Percentiles rank a stretch among this genome's conserved stretches.
Conservation (phyloP, 2,329 filamentous ascomycete species). For the Arthrobotrys megalospora region DNA sequence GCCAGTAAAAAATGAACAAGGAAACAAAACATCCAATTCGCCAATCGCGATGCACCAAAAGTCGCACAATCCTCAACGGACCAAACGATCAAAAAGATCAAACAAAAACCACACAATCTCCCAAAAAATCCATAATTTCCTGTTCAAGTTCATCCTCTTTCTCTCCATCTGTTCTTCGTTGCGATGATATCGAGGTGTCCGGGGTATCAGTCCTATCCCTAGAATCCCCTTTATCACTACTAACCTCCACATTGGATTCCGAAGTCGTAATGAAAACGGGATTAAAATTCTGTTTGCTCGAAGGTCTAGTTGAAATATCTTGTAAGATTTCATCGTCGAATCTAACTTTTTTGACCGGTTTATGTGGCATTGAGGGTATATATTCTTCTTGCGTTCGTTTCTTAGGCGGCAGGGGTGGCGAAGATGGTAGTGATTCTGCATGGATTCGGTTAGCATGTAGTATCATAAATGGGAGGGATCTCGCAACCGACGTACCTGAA, state of each 20-base stretch:
- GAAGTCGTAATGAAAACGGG: slow-evolving; percentile 6
- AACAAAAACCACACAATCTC: slow-evolving; percentile 60
- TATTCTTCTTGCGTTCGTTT: not conserved
- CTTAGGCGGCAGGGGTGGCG: slow-evolving; percentile 18
- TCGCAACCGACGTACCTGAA: slow-evolving; percentile 28
- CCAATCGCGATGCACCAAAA: not conserved
- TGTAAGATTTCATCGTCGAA: slow-evolving; percentile 25
- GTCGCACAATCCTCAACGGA: not conserved
- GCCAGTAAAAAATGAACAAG: too few species aligned
- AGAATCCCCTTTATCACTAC: not conserved
- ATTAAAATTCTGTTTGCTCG: slow-evolving; percentile 9
- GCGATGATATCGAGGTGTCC: slow-evolving; percentile 5
- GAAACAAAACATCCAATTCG: not conserved
- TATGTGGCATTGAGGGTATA: not conserved
- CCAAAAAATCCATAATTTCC: slow-evolving; percentile 58
- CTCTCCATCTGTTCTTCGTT: not conserved
- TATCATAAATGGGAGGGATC: not conserved
- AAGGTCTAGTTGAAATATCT: slow-evolving; percentile 15
- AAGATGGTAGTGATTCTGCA: slow-evolving; percentile 36
- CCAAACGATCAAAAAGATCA: slow-evolving; percentile 21
- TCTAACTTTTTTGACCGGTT: slow-evolving; percentile 35
- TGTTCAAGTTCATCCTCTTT: slow-evolving; percentile 43
- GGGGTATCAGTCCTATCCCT: not conserved
- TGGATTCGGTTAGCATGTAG: not conserved
- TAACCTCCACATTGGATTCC: slow-evolving; percentile 4